phyloP scores from a whole-genome alignment of 1,284 basidiomycete genomes.

The Sphagnurus paluster region DNA sequence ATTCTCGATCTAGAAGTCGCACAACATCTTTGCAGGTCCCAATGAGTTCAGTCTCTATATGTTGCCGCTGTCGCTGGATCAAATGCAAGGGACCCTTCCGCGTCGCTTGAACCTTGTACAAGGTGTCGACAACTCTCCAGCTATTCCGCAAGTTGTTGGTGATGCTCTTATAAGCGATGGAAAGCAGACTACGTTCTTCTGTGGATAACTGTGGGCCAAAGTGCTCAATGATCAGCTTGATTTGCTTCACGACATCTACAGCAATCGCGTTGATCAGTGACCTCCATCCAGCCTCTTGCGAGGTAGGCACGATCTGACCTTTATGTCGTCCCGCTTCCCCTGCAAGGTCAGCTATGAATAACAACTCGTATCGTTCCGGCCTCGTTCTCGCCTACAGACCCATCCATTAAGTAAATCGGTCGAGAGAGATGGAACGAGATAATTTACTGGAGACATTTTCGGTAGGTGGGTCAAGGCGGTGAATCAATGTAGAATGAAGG shows the following conservation, averaged over 20 bases:
- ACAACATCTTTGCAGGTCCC: conserved; percentile 61
- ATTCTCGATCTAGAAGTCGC: conserved; percentile 48
- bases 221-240: conserved; percentile 53
- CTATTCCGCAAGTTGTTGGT: conserved; percentile 61
- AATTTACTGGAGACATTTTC: conserved; percentile 20
- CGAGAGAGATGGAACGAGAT: background rate
- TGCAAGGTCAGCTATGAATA: conserved; percentile 64
- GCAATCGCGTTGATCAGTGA: background rate
- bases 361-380: conserved; percentile 27
- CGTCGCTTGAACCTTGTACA: conserved; percentile 50
- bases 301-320: conserved; percentile 37
- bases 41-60: conserved; percentile 57
- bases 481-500: background rate
- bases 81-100: conserved; percentile 41
- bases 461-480: background rate
- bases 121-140: conserved; percentile 59
- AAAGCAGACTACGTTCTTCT: conserved; percentile 70
- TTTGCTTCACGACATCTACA: conserved; percentile 57
- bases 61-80: conserved; percentile 50
- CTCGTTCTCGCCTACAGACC: conserved; percentile 16
- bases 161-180: conserved; percentile 70
- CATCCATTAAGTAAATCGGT: background rate
- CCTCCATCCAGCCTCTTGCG: background rate
- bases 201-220: conserved; percentile 51
- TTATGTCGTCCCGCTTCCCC: conserved; percentile 68